Evolutionary conservation across 192 early-diverging fungal genomes (phyloP).

Genomic region (Hyaloraphidium curvatum): DNA sequence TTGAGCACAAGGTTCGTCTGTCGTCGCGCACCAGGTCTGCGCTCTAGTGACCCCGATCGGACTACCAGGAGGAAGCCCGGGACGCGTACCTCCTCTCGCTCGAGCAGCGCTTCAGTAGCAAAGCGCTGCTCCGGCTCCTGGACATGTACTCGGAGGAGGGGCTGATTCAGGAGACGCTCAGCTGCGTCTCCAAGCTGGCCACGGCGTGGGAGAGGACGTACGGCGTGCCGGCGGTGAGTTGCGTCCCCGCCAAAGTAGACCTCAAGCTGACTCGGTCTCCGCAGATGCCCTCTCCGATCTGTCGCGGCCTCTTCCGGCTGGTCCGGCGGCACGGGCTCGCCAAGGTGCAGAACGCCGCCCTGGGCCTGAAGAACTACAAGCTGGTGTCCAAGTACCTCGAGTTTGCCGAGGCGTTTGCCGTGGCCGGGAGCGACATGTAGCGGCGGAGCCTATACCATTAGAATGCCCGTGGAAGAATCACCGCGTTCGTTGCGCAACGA

Average conservation of each 20-base stretch:
- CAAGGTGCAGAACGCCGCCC: slow-evolving; percentile 83
- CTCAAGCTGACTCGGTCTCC: neutral
- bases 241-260: neutral
- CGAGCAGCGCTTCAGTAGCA: slow-evolving; percentile 79
- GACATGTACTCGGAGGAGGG: slow-evolving; percentile 65
- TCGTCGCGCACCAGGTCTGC: neutral
- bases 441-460: neutral
- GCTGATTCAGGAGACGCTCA: slow-evolving; percentile 58
- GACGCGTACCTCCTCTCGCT: slow-evolving; percentile 75
- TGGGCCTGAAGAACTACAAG: slow-evolving; percentile 54
- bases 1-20: slow-evolving; percentile 47
- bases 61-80: slow-evolving; percentile 68
- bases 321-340: slow-evolving; percentile 72
- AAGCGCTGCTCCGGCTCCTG: slow-evolving; percentile 71
- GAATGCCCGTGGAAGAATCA: too few species aligned
- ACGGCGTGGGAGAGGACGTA: slow-evolving; percentile 79
- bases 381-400: slow-evolving; percentile 52
- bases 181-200: slow-evolving; percentile 62
- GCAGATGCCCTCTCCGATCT: slow-evolving; percentile 67
- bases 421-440: slow-evolving; percentile 47
- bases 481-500: too few species aligned
- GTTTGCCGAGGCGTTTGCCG: slow-evolving; percentile 48
- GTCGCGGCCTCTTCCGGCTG: slow-evolving; percentile 64
- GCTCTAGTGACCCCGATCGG: neutral
- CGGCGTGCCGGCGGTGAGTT: slow-evolving; percentile 64